Percentiles rank a stretch among this genome's conserved stretches.
phyloP scores from a whole-genome alignment of 1,139 yeast species.

The Maudiozyma humilis region DNA sequence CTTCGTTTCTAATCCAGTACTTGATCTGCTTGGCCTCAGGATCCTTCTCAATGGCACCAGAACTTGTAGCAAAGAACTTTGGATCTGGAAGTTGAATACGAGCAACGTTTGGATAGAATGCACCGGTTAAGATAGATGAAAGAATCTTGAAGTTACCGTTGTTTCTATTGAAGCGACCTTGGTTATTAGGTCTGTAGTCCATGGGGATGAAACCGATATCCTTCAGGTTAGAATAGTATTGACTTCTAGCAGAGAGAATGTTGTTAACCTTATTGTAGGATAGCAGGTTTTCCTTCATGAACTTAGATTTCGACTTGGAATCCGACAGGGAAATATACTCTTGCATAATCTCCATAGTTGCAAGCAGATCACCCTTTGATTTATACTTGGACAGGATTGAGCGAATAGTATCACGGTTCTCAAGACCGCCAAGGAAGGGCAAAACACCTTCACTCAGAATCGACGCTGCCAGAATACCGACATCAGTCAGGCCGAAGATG shows the following conservation, averaged over 20 bases:
- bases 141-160: constrained; percentile 43
- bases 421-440: constrained; percentile 59
- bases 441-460: constrained; percentile 56
- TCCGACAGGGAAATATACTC: constrained; percentile 39
- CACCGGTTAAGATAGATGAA: constrained; percentile 65
- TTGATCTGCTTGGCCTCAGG: constrained; percentile 70
- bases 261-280: constrained; percentile 64
- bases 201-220: constrained; percentile 71
- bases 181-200: constrained; percentile 31
- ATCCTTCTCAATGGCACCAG: constrained; percentile 77
- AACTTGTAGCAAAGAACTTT: constrained; percentile 56
- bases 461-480: constrained; percentile 68
- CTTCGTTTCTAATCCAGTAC: constrained; percentile 62
- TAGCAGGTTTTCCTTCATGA: constrained; percentile 52
- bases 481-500: constrained; percentile 74
- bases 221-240: constrained; percentile 55
- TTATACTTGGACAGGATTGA: constrained; percentile 38
- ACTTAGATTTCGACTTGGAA: constrained; percentile 36
- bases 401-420: constrained; percentile 57
- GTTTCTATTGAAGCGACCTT: constrained; percentile 40
- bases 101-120: constrained; percentile 76
- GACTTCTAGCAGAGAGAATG: constrained; percentile 59
- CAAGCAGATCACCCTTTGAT: constrained; percentile 64
- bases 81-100: constrained; percentile 77
- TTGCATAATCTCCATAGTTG: constrained; percentile 48